Conservation (phyloP, 1,284 basidiomycete genomes). For the Apiotrichum sp. region DNA sequence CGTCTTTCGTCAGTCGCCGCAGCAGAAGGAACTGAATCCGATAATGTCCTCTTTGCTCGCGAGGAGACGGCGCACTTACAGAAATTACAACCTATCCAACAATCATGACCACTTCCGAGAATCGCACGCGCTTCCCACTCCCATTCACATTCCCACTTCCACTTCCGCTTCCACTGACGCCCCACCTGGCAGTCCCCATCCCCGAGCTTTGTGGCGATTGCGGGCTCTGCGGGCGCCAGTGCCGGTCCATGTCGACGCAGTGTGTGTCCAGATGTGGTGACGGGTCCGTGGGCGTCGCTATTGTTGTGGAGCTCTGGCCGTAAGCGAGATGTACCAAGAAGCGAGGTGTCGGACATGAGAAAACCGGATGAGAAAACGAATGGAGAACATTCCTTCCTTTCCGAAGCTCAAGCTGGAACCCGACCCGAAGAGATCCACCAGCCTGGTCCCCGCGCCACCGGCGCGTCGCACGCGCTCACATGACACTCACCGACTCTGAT, state of each 20-base stretch:
- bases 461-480: too few relatives aligned
- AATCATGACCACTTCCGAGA: not conserved
- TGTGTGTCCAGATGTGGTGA: not conserved
- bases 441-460: too few relatives aligned
- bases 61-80: too few relatives aligned
- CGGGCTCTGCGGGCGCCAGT: not conserved
- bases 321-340: not conserved
- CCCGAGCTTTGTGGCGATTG: not conserved
- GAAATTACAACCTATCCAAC: not conserved
- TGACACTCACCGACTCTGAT: too few relatives aligned
- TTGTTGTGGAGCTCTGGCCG: not conserved
- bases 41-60: too few relatives aligned
- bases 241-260: conserved; percentile 1
- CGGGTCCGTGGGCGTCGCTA: not conserved
- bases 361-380: too few relatives aligned
- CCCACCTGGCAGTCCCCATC: not conserved
- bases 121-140: not conserved
- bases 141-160: not conserved
- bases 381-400: too few relatives aligned
- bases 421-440: too few relatives aligned
- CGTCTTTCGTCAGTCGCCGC: too few relatives aligned
- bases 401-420: too few relatives aligned
- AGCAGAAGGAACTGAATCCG: too few relatives aligned
- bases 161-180: not conserved
- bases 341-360: too few relatives aligned